These are phyloP conservation scores for Cyclostephanos invisitatus DNA, from an alignment of 108 stramenopile species.

Conservation along the genomic window DNA sequence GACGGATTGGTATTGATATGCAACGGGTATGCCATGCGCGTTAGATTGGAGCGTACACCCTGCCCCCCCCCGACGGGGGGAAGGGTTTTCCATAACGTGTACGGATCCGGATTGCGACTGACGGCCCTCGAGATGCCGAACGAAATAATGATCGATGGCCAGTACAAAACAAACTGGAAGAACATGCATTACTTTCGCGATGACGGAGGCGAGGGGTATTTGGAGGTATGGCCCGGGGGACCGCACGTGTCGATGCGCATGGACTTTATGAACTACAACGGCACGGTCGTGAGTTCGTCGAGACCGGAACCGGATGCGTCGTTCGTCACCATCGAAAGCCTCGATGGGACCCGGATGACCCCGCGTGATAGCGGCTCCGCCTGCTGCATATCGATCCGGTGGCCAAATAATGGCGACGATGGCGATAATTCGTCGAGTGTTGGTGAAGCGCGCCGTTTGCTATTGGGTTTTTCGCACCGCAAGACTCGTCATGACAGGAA, in stretches of 20 bases:
- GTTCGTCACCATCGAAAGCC: slow-evolving; percentile 19
- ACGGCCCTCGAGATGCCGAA: slow-evolving; percentile 19
- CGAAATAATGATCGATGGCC: slow-evolving; percentile 16
- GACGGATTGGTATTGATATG: slow-evolving; percentile 33
- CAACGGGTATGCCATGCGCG: slow-evolving; percentile 34
- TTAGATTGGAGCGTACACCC: slow-evolving; percentile 19
- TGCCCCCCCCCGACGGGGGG: background rate
- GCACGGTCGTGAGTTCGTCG: slow-evolving; percentile 6
- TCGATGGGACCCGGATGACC: too few species aligned
- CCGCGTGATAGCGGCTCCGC: slow-evolving; percentile 47
- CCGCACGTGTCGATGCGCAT: slow-evolving; percentile 28
- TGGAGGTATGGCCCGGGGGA: slow-evolving; percentile 44
- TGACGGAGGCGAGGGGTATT: slow-evolving; percentile 11
- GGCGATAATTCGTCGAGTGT: background rate
- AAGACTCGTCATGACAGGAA: slow-evolving; percentile 18
- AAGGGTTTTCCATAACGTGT: slow-evolving; percentile 28
- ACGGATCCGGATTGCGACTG: slow-evolving; percentile 38
- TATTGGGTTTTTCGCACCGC: slow-evolving; percentile 47
- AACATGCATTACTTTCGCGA: slow-evolving; percentile 45
- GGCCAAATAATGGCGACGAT: slow-evolving; percentile 16
- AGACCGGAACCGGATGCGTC: slow-evolving; percentile 31
- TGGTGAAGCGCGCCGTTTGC: slow-evolving; percentile 9
- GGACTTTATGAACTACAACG: slow-evolving; percentile 5
- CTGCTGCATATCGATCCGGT: slow-evolving; percentile 45
- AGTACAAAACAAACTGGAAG: slow-evolving; percentile 32